phyloP scores from a whole-genome alignment of 2,329 filamentous ascomycete species.

The Fusarium sacchari region DNA sequence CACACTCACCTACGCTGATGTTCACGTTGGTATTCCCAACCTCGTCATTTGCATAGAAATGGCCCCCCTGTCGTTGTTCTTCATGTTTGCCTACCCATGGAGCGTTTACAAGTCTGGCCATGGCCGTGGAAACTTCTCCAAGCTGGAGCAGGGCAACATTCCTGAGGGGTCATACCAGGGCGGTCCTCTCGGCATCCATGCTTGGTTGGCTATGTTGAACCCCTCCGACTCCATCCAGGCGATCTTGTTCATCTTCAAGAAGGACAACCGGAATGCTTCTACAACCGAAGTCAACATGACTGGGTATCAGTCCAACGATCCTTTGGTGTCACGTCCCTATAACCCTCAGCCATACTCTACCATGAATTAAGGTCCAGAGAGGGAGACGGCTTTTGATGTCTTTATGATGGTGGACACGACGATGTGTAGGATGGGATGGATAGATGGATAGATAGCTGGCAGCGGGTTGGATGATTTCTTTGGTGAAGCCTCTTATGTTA shows the following conservation, averaged over 20 bases:
- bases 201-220: slow-evolving; percentile 33
- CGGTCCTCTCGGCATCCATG: slow-evolving; percentile 21
- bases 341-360: not conserved
- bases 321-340: slow-evolving; percentile 4
- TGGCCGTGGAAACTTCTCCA: slow-evolving; percentile 9
- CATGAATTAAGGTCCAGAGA: not conserved
- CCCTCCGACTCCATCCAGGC: slow-evolving; percentile 26
- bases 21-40: slow-evolving; percentile 37
- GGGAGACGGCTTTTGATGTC: not conserved
- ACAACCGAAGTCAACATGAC: slow-evolving; percentile 8
- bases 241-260: slow-evolving; percentile 21
- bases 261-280: not conserved
- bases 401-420: not conserved
- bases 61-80: slow-evolving; percentile 35
- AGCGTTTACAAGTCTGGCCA: slow-evolving; percentile 18
- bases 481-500: not conserved
- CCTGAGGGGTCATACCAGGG: slow-evolving; percentile 22
- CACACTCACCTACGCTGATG: slow-evolving; percentile 34
- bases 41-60: slow-evolving; percentile 32
- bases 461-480: not conserved
- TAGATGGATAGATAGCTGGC: not conserved
- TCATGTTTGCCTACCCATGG: slow-evolving; percentile 35
- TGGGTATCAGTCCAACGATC: slow-evolving; percentile 1
- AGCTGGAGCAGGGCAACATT: not conserved
- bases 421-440: not conserved